Evolutionary conservation across 2,329 filamentous ascomycete species (phyloP).

Genomic region (Stenocarpella maydis): DNA sequence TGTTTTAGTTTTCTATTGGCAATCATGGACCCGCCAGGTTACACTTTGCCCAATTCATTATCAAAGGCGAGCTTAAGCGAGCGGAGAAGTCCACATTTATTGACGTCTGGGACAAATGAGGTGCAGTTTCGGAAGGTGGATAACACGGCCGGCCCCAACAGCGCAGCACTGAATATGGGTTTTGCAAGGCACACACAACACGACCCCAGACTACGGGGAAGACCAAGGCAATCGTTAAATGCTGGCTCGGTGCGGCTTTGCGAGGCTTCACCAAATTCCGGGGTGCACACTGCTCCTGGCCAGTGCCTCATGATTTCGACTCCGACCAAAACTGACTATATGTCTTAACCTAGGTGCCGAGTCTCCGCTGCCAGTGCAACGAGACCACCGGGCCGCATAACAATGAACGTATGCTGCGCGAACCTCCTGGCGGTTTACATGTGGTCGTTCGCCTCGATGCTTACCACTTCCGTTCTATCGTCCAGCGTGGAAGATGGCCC

Average conservation of each 20-base stretch:
- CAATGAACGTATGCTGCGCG: background rate
- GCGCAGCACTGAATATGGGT: background rate
- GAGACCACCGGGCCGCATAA: background rate
- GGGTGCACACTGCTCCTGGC: background rate
- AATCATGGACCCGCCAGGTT: too few species aligned
- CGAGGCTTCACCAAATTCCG: background rate
- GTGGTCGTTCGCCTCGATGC: background rate
- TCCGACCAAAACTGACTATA: background rate
- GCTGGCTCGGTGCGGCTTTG: too few species aligned
- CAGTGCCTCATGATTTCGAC: background rate
- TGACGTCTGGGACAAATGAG: too few species aligned
- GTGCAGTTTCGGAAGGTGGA: slow-evolving; percentile 1
- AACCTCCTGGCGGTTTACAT: too few species aligned
- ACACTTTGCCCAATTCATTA: too few species aligned
- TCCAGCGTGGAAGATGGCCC: background rate
- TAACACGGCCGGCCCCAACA: background rate
- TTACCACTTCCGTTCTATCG: too few species aligned
- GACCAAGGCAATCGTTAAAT: background rate
- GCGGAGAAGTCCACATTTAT: too few species aligned
- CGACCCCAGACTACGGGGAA: background rate
- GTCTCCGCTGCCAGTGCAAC: background rate
- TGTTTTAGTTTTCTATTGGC: too few species aligned
- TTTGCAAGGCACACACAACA: too few species aligned
- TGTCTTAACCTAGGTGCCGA: background rate
- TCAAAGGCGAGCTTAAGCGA: too few species aligned